Base-by-base conservation (phyloP, 2,329 filamentous ascomycete genomes). In the Mollisia scopiformis region DNA sequence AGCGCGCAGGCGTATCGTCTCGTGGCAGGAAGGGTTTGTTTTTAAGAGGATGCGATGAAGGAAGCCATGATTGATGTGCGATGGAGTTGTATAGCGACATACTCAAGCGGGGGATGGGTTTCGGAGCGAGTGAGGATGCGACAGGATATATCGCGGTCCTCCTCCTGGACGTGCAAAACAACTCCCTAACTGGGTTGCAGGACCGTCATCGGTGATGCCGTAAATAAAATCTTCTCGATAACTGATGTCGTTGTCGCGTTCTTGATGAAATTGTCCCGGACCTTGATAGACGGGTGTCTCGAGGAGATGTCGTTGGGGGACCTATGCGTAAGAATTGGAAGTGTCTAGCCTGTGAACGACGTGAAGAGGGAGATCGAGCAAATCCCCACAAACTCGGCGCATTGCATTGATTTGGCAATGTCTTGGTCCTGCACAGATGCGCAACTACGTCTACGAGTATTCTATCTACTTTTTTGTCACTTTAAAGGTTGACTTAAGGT, bases 11-110 rank as follows among this genome's bases (percentile, higher is more conserved):
- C 58, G 78, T 84, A 80, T 91, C 87, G 73, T 90, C 87, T 71
- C 83, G 79, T 73, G 81, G 82, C 67, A 84, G 83, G 65, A 86
- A 80, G 71, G 82, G 75, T 68, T 73, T 79, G 62, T 77, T 81
- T 66, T 75, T 72, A 64, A 82, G 77, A 71, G 79, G 77, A 64
- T 79, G 74, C 64, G 82, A 80, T 69, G 86, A 83, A 69, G 86
- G 81, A 66, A 82, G 82, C 88, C 88, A 90, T 81, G 78, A 74
- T 69, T 83, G 79, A 79, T 88, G 85, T 78, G 86, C 83, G n/a
- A n/a, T n/a, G 54, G 58, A 56, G 60, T 62, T 65, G 57, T 62
- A 41, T 61, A 69, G 71, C 60, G 65, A 67, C 65, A 68, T 68
- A n/a, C 57, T 57, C 62, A 58, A 49, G 28, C 23, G 27, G 27